These are phyloP conservation scores for Heliamphora pulchella DNA, from an alignment of 179 eudicot genomes.

Conservation along the genomic window DNA sequence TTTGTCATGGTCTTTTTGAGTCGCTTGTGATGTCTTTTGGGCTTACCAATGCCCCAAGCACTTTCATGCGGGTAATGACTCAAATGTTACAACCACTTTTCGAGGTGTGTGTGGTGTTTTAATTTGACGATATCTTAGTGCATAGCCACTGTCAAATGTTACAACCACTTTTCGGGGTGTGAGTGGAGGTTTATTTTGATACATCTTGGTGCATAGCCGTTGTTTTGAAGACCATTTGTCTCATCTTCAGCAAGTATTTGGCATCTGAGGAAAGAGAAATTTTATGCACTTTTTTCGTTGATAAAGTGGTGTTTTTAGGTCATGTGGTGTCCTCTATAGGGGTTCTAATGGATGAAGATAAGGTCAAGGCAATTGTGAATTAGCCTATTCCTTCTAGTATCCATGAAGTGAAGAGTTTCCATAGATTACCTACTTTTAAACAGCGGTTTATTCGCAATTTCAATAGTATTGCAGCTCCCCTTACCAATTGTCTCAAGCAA, in stretches of 20 bases:
- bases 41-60: too few species aligned
- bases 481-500: too few species aligned
- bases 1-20: not conserved
- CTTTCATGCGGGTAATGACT: too few species aligned
- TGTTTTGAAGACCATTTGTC: not conserved
- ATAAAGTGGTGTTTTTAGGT: not conserved
- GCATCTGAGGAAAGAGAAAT: not conserved
- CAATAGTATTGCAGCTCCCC: too few species aligned
- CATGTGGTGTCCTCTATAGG: not conserved
- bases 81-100: too few species aligned
- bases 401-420: not conserved
- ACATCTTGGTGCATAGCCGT: too few species aligned
- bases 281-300: not conserved
- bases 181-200: not conserved
- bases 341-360: not conserved
- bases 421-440: too few species aligned
- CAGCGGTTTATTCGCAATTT: too few species aligned
- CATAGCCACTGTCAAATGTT: too few species aligned
- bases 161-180: too few species aligned
- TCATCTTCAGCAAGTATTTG: not conserved
- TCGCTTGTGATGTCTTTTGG: too few species aligned
- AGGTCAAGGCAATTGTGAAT: not conserved
- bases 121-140: not conserved
- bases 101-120: too few species aligned
- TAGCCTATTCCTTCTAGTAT: not conserved